Evolutionary conservation across 2,329 filamentous ascomycete species (phyloP).

Genomic region (Rhinocladiella similis): DNA sequence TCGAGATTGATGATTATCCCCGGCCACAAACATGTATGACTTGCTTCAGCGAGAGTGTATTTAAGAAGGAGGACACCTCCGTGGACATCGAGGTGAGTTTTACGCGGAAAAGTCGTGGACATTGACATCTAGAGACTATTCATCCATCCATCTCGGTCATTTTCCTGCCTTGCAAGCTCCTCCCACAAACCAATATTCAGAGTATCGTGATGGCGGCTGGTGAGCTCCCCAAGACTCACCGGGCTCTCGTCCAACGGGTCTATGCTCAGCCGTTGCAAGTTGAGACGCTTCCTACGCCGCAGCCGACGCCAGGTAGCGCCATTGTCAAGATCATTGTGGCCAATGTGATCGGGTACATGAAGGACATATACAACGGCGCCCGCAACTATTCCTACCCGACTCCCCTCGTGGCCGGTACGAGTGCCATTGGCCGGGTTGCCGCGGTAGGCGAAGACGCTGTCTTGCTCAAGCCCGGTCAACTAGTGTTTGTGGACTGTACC

Average conservation of each 20-base stretch:
- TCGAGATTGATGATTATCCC: too few species aligned
- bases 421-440: conserved; percentile 38
- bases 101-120: too few species aligned
- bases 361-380: conserved; percentile 36
- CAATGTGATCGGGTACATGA: conserved; percentile 35
- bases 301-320: conserved; percentile 38
- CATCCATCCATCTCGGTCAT: too few species aligned
- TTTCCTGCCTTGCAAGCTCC: too few species aligned
- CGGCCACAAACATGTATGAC: too few species aligned
- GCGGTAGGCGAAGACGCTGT: conserved; percentile 40
- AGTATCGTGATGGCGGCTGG: background rate
- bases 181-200: too few species aligned
- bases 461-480: conserved; percentile 35
- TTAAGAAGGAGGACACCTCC: too few species aligned
- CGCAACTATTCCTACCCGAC: conserved; percentile 39
- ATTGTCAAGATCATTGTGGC: conserved; percentile 39
- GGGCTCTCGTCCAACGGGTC: background rate
- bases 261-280: background rate
- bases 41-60: too few species aligned
- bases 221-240: background rate
- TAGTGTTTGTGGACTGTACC: conserved; percentile 40
- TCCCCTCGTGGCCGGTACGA: conserved; percentile 36
- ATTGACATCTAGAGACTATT: too few species aligned
- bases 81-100: too few species aligned
- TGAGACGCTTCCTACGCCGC: conserved; percentile 24